Evolutionary conservation across 306 rosid species (phyloP).

Genomic region (Vicia faba): DNA sequence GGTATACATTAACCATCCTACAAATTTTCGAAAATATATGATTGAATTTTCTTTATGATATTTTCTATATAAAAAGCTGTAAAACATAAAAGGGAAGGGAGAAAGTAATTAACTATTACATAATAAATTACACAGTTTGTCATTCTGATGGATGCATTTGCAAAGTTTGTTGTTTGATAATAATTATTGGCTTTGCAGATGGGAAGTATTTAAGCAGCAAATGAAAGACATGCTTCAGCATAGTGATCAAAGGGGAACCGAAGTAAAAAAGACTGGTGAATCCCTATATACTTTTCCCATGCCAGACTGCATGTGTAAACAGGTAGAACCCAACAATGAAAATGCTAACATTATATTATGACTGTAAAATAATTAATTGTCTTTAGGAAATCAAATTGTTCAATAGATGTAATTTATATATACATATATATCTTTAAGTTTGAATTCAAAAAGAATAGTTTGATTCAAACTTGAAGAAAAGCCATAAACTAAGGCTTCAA

Average conservation of each 20-base stretch:
- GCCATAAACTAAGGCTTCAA: constrained; percentile 25
- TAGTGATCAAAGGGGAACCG: constrained; percentile 78
- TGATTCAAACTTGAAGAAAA: constrained; percentile 28
- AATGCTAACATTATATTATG: constrained; percentile 31
- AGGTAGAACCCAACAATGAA: constrained; percentile 47
- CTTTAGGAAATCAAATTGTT: constrained; percentile 40
- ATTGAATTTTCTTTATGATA: not conserved
- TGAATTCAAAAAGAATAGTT: constrained; percentile 34
- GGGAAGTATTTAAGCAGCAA: constrained; percentile 69
- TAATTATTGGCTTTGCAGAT: constrained; percentile 47
- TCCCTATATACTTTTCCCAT: constrained; percentile 86
- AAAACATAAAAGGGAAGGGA: not conserved
- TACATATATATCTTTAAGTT: constrained; percentile 42
- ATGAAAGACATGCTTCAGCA: constrained; percentile 82
- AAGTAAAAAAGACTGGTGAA: constrained; percentile 69
- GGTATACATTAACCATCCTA: constrained; percentile 6
- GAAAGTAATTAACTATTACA: too few species aligned
- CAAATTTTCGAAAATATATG: not conserved
- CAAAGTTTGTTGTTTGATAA: constrained; percentile 17
- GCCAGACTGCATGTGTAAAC: constrained; percentile 97
- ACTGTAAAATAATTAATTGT: constrained; percentile 21
- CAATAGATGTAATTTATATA: constrained; percentile 49
- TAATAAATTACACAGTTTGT: too few species aligned
- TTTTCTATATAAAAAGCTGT: not conserved
- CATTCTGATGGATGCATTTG: constrained; percentile 12